Conservation (phyloP, 1,284 basidiomycete species). For the Vanrija sp. region DNA sequence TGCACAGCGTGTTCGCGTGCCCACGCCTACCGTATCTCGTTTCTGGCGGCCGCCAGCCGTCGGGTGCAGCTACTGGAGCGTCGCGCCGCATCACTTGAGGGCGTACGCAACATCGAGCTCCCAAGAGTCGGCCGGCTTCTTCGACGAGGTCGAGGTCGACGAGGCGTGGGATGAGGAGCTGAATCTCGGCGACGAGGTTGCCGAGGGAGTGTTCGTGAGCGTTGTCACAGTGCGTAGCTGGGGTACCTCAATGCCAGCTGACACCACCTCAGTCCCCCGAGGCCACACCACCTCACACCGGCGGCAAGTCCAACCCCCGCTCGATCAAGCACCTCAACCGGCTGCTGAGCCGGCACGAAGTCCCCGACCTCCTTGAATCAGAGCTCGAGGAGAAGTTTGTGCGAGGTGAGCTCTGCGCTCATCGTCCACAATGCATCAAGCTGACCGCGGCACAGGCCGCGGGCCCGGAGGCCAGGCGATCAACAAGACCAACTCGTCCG, state of each 20-base stretch:
- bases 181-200: slow-evolving; percentile 10
- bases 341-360: slow-evolving; percentile 26
- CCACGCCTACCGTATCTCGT: no score
- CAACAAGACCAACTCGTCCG: slow-evolving; percentile 51
- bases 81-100: no score
- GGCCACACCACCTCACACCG: not conserved
- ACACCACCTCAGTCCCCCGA: not conserved
- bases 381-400: slow-evolving; percentile 49
- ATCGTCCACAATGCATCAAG: not conserved
- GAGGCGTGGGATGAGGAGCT: slow-evolving; percentile 8
- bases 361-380: slow-evolving; percentile 35
- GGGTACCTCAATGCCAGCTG: no score
- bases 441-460: slow-evolving; percentile 29
- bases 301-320: not conserved
- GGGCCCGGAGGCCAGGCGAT: slow-evolving; percentile 52
- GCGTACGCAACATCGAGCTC: no score
- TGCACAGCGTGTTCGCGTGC: no score
- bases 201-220: slow-evolving; percentile 14
- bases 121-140: not conserved
- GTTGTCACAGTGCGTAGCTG: slow-evolving; percentile 4
- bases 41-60: no score
- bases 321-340: slow-evolving; percentile 44
- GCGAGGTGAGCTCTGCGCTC: slow-evolving; percentile 33
- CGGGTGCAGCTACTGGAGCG: no score
- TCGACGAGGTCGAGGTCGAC: slow-evolving; percentile 14